Evolutionary conservation across 371 early-diverging fungal genomes (phyloP).

Genomic region (Mortierella sp.): DNA sequence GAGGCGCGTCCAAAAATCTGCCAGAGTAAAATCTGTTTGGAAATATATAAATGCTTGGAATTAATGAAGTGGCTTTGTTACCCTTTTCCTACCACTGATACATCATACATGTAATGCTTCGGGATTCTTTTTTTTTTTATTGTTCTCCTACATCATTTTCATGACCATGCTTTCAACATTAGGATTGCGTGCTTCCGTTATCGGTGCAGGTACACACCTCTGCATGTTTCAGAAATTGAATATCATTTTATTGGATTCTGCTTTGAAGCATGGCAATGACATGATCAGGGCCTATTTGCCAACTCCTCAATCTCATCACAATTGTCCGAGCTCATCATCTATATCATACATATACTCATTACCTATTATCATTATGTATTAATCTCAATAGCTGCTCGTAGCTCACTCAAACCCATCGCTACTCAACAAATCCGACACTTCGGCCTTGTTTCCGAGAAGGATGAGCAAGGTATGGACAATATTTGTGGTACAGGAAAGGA

Average conservation of each 20-base stretch:
- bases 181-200: slow-evolving; percentile 41
- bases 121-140: neutral
- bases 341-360: too few relatives aligned
- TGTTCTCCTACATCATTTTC: slow-evolving; percentile 1
- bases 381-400: slow-evolving; percentile 54
- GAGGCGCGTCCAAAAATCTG: too few relatives aligned
- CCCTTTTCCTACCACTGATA: too few relatives aligned
- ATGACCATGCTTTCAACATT: slow-evolving; percentile 49
- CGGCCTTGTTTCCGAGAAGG: slow-evolving; percentile 51
- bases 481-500: too few relatives aligned
- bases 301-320: neutral
- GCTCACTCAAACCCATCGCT: slow-evolving; percentile 42
- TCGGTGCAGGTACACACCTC: slow-evolving; percentile 27
- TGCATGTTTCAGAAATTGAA: neutral
- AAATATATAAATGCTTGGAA: too few relatives aligned
- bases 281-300: neutral
- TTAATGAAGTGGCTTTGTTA: too few relatives aligned
- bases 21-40: too few relatives aligned
- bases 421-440: slow-evolving; percentile 54
- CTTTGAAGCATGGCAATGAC: neutral
- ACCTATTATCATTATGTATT: too few relatives aligned
- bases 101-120: neutral
- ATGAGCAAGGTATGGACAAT: slow-evolving; percentile 60
- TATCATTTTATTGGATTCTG: neutral
- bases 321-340: neutral